Evolutionary conservation across 345 rosid genomes (phyloP), one percentile per base, ranked within the genome.

Genomic region (Linum usitatissimum): DNA sequence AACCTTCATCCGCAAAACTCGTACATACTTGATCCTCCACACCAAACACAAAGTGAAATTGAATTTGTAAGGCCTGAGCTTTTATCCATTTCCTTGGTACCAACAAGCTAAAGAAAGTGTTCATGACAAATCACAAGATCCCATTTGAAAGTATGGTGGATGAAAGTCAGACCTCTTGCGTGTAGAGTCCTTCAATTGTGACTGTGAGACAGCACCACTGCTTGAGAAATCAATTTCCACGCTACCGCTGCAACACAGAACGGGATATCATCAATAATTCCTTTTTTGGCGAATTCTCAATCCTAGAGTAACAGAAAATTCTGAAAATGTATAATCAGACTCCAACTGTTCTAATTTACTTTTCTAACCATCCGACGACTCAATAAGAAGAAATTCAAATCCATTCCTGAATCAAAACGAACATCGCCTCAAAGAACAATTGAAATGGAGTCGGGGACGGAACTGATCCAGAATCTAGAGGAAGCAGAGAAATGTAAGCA

Each of bases 131-230:
- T 13, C 53, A 64, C 7, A 54, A 12, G 19, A 7, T 28, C 18
- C 31, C 12, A 28, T 38, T 18, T 18, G 34, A 20, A 20, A 34
- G 17, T 20, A 7, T 17, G 48, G 21, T 3, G 15, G 38, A 9
- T 19, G 5, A 12, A 62, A 30, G 17, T 19, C 8, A 6, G 51
- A 60, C 48, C 85, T 83, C 75, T 85, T 85, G n/a, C 82, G 66
- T 1, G 76, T 19, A 49, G 64, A 73, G 55, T 61, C 71, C 7
- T 67, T 68, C 55, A 74, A 73, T 53, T 60, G 77, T 56, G 68
- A 73, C 48, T 60, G 77, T 59, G 68, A 68, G 34, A 68, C 64
- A 67, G 30, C 57, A 36, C 70, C 79, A 71, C 61, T 59, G 39
- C 77, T 71, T 62, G 80, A 70, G 55, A 80, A 75, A 30, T 73